Conservation (phyloP, 306 rosid species). For the Castanea crenata region DNA sequence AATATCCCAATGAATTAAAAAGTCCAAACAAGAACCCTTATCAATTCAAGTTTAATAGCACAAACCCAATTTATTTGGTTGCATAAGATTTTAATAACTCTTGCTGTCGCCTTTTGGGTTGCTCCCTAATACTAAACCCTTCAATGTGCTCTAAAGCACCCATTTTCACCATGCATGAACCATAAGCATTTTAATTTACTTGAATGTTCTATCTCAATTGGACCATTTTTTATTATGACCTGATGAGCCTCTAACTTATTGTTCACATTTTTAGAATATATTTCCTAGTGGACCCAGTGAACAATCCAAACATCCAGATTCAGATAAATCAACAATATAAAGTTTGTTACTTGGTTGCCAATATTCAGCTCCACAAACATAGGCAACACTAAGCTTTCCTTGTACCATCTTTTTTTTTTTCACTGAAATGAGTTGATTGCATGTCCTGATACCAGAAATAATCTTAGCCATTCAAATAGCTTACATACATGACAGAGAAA, state of each 20-base stretch:
- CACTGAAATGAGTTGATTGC: neutral
- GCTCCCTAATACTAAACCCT: neutral
- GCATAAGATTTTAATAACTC: neutral
- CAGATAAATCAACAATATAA: neutral
- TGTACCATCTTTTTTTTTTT: neutral
- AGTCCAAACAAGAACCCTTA: neutral
- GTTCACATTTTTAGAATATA: neutral
- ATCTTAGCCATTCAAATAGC: neutral
- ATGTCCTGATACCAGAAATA: neutral
- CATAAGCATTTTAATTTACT: neutral
- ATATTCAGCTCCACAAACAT: neutral
- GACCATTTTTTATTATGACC: neutral
- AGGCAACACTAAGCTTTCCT: neutral
- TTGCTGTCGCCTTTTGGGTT: neutral
- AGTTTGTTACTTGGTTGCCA: neutral
- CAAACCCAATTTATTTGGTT: neutral
- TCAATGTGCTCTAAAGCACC: neutral
- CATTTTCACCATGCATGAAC: neutral
- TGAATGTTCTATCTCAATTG: neutral
- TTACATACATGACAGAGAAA: neutral
- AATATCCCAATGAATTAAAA: neutral
- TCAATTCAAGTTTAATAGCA: neutral
- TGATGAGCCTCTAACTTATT: neutral
- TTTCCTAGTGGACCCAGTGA: neutral
- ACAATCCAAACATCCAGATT: neutral